Evolutionary conservation across 2,329 filamentous ascomycete species (phyloP).

Genomic region (Aureobasidium subglaciale): DNA sequence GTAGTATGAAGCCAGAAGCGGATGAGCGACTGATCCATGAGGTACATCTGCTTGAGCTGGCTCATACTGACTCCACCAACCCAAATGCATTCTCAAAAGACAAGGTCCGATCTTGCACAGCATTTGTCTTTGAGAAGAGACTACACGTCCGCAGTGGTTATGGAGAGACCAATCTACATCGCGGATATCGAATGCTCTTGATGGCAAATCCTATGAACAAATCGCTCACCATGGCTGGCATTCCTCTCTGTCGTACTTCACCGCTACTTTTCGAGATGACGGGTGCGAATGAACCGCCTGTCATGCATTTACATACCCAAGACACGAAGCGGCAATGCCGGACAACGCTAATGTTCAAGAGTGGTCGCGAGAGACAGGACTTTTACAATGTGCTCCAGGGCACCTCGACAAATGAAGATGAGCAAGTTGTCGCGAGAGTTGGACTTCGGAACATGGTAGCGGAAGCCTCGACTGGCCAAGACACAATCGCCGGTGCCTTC

Average conservation of each 20-base stretch:
- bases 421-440: conserved; percentile 60
- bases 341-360: conserved; percentile 68
- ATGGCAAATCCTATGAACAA: conserved; percentile 72
- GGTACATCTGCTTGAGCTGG: conserved; percentile 63
- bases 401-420: conserved; percentile 58
- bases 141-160: conserved; percentile 63
- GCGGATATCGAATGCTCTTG: conserved; percentile 71
- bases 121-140: conserved; percentile 68
- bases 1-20: conserved; percentile 58
- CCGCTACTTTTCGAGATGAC: conserved; percentile 70
- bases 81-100: conserved; percentile 70
- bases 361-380: conserved; percentile 61
- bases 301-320: conserved; percentile 63
- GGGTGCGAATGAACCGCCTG: conserved; percentile 58
- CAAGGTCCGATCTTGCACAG: conserved; percentile 60
- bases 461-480: neutral
- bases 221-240: conserved; percentile 68
- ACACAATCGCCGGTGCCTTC: conserved; percentile 23
- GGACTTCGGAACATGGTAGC: conserved; percentile 34
- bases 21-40: conserved; percentile 67
- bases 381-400: conserved; percentile 70
- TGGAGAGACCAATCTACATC: conserved; percentile 65
- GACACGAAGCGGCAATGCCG: conserved; percentile 59
- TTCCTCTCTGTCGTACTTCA: conserved; percentile 56
- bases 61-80: conserved; percentile 71